Conservation (phyloP, 2,329 filamentous ascomycete species). For the Pochonia chlamydosporia region DNA sequence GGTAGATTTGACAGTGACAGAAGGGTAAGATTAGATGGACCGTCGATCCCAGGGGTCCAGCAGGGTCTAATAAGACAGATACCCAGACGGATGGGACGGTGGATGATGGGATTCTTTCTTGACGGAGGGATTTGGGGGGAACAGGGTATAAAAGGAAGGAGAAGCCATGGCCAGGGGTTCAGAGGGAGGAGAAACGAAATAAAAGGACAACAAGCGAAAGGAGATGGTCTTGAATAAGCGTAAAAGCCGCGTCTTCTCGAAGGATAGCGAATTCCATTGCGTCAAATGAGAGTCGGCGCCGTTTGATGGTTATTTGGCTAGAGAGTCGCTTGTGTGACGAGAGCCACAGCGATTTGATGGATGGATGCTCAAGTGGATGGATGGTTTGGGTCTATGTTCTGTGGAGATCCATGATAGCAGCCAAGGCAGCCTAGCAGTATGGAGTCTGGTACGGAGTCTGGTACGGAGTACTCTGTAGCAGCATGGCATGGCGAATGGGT, state of each 20-base stretch:
- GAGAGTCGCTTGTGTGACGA: background rate
- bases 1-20: background rate
- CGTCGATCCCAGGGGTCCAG: slow-evolving; percentile 2
- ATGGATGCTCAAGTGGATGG: too few species aligned
- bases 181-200: background rate
- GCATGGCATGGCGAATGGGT: background rate
- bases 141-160: background rate
- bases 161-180: too few species aligned
- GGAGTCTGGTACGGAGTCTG: too few species aligned
- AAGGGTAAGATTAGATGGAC: background rate
- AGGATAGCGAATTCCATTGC: too few species aligned
- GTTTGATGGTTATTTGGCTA: background rate
- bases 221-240: too few species aligned
- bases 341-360: background rate
- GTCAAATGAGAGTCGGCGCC: too few species aligned
- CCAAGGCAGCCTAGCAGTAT: too few species aligned
- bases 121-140: too few species aligned
- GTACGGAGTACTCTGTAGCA: too few species aligned
- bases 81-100: background rate
- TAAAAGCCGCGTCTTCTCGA: too few species aligned
- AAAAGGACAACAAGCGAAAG: background rate
- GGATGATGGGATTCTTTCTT: too few species aligned
- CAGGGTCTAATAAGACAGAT: slow-evolving; percentile 1
- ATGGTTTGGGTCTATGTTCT: background rate
- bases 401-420: background rate